Base-by-base conservation (phyloP, 306 rosid genomes). In the Vigna trinervia region DNA sequence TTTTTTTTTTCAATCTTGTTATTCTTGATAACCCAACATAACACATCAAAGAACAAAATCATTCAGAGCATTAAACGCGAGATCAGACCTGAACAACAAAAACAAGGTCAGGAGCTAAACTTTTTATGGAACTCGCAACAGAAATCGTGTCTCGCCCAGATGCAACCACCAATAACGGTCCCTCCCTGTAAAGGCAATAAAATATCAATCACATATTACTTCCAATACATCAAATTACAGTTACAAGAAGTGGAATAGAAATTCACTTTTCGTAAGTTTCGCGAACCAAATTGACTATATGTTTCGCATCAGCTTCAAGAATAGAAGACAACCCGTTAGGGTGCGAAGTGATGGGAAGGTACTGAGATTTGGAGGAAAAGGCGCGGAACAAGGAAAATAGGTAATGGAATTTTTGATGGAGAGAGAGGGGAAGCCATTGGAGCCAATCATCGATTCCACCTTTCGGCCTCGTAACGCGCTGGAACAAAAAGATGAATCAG, bases 101-200 rank as follows among this genome's bases (percentile, higher is more conserved):
- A 75, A 89, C 96, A 68, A 88, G 89, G 36, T 92, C 90, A 20
- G 89, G 81, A 60, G 92, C 98, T 58, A 94, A 79, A 46, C 82
- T 89, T 85, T 87, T 92, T 28, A 92, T 85, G 51, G 93, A 92
- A 85, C 97, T 90, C n/a, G 97, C 86, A 82, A 88, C 80, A 50
- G 95, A 83, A 83, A 94, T 87, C 22, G 98, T 92, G 73, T 94
- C 97, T 61, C 97, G 87, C 60, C 98, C 98, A 60, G 90, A 92
- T 81, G 98, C 97, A 80, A 92, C 86, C 88, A 94, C 95, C 87
- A 94, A 71, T 20, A 94, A 77, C 22, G 98, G 98, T 43, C 97
- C 98, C 80, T 90, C 95, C 93, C 98, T 90, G 80, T 1, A 30
- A 6, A 32, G 3, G 15, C 8, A 36, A 36, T 5, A 61, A 32